Base-by-base conservation (phyloP, 1,284 basidiomycete species). In the Inonotus hispidus region DNA sequence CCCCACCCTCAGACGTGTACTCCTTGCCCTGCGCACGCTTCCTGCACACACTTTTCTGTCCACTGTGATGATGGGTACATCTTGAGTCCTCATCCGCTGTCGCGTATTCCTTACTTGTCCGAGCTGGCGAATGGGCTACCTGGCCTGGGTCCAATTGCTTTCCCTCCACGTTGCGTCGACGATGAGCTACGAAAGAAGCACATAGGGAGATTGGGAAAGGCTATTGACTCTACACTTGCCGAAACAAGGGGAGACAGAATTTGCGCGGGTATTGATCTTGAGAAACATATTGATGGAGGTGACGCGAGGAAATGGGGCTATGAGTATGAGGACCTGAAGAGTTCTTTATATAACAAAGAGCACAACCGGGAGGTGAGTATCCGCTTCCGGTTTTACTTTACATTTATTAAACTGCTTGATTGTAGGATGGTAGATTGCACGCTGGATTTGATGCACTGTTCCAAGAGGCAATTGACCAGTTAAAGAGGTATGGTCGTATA, bases 11-110 rank as follows among this genome's bases (percentile, higher is more conserved):
- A 83, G 35, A 69, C 79, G n/a, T 98, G 95, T 74, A 87, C 90
- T 2, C 83, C 86, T 14, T 98, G 95, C 71, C 95, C 95, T 11
- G 78, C 82, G 53, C 90, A 94, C 72, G 95, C 87, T 2, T 76
- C 76, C 19, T 98, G 95, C 73, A 77, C 76, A 13, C 85, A 83
- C 35, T 72, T 82, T 64, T 79, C 80, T 54, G 76, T 90, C 53
- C 77, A 77, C 1, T 98, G 95, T 73, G 85, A 87, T 54, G 80
- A 78, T 35, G 90, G 92, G 29, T 93, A 88, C 71, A 75, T 95
- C 65, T 77, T 91, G 43, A 82, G 79, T 57, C 79, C 85, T 16
- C 83, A 88, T 68, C 78, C 83, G 29, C 70, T 92, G 13, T 78
- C 78, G 37, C 79, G 82, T 65, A 71, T 88, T 11, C 79, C 83